These are phyloP conservation scores for Chloranthus sessilifolius DNA, from an alignment of 164 flowering plant species.

Conservation along the genomic window DNA sequence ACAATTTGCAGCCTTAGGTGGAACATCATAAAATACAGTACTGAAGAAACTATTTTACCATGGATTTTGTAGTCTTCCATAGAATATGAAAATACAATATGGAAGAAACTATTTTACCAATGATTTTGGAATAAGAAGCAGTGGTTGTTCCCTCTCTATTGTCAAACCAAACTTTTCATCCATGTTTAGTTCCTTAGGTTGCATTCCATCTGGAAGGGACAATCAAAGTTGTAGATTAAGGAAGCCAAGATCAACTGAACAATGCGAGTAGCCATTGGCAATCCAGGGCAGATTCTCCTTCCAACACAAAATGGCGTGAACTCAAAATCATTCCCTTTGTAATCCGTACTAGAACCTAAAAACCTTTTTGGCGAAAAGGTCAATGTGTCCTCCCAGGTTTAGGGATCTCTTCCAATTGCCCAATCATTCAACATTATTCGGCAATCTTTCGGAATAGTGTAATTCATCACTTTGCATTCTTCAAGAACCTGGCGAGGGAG, in stretches of 20 bases:
- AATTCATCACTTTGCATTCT: neutral
- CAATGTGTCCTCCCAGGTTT: conserved; percentile 10
- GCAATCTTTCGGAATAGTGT: conserved; percentile 4
- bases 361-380: conserved; percentile 5
- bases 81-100: too few species aligned
- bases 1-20: too few species aligned
- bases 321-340: conserved; percentile 7
- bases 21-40: too few species aligned
- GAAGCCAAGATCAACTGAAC: conserved; percentile 4
- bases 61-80: too few species aligned
- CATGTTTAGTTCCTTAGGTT: conserved; percentile 8
- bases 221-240: conserved; percentile 5
- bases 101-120: too few species aligned
- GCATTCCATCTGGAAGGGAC: conserved; percentile 2
- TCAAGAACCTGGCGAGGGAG: conserved; percentile 3
- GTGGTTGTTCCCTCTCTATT: conserved; percentile 8
- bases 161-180: conserved; percentile 6
- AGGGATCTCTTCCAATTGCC: conserved; percentile 11
- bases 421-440: neutral
- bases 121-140: conserved; percentile 8
- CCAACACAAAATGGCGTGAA: conserved; percentile 2
- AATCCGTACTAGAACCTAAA: neutral
- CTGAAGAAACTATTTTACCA: too few species aligned
- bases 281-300: conserved; percentile 10
- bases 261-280: neutral